These are phyloP conservation scores for Tulasnella sp. DNA, from an alignment of 768 basidiomycete genomes.

Conservation along the genomic window DNA sequence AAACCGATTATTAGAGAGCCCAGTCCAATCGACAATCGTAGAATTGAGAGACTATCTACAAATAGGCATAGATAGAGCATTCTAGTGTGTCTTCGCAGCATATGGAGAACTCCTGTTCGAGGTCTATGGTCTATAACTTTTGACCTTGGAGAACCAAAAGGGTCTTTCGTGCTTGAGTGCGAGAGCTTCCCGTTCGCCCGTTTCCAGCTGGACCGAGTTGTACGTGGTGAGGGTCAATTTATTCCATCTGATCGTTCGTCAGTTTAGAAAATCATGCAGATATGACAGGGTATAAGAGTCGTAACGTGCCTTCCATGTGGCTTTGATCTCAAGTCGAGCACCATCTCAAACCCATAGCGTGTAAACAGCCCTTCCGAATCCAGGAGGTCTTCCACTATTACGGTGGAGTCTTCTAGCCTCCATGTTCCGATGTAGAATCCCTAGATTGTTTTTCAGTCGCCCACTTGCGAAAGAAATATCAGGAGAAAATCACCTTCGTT, in stretches of 20 bases:
- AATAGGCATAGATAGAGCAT: too few relatives aligned
- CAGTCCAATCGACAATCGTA: too few relatives aligned
- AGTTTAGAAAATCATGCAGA: background rate
- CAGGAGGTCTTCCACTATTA: constrained; percentile 51
- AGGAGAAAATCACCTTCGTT: constrained; percentile 47
- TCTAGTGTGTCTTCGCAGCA: too few relatives aligned
- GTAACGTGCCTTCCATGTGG: constrained; percentile 63
- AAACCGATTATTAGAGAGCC: too few relatives aligned
- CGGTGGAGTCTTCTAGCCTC: constrained; percentile 49
- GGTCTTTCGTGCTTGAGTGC: constrained; percentile 72
- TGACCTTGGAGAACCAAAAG: constrained; percentile 92
- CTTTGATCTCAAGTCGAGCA: constrained; percentile 54
- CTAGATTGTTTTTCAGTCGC: constrained; percentile 26
- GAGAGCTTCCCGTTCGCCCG: constrained; percentile 58
- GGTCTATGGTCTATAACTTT: constrained; percentile 20
- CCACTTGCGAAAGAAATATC: background rate
- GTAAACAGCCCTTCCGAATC: constrained; percentile 38
- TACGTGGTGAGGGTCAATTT: constrained; percentile 65
- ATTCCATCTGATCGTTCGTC: constrained; percentile 26
- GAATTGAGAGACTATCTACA: too few relatives aligned
- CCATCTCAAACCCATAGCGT: constrained; percentile 67
- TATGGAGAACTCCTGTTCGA: too few relatives aligned
- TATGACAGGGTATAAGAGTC: background rate
- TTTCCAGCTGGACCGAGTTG: constrained; percentile 62
- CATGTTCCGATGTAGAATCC: constrained; percentile 64